Percentiles rank a stretch among this genome's conserved stretches.
Conservation (phyloP, 176 grass and related monocot genomes). For the Carex kokanica region DNA sequence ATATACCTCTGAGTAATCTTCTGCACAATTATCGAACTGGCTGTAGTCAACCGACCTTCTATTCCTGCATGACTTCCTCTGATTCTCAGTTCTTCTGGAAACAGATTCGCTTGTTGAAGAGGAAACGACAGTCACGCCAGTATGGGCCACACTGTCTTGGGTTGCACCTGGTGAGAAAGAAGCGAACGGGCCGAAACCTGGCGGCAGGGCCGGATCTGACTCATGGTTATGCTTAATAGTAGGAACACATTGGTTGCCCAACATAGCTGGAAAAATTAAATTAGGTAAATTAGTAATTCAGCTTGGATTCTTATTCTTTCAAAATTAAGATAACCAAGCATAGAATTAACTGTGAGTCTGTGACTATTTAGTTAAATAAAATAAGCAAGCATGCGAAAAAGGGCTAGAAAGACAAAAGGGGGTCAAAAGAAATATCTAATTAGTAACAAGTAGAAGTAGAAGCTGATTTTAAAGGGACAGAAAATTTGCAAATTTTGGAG, state of each 20-base stretch:
- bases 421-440: not conserved
- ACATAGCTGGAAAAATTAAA: constrained; percentile 36
- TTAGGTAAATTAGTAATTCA: constrained; percentile 27
- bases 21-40: constrained; percentile 40
- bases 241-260: constrained; percentile 45
- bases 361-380: not conserved
- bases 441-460: not conserved
- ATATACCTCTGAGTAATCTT: constrained; percentile 54
- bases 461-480: not conserved
- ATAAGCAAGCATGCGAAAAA: not conserved
- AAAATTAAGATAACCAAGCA: not conserved
- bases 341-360: not conserved
- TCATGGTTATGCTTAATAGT: constrained; percentile 39
- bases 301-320: not conserved
- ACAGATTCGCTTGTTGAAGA: constrained; percentile 30
- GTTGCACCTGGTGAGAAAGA: constrained; percentile 30
- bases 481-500: not conserved
- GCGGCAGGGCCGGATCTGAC: constrained; percentile 50
- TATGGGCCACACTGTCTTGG: constrained; percentile 30
- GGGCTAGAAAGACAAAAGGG: not conserved
- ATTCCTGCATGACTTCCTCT: constrained; percentile 49
- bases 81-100: constrained; percentile 30
- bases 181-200: constrained; percentile 66
- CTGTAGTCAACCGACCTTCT: constrained; percentile 66
- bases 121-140: not conserved